A percentile compares a stretch with the other conserved stretches of the same genome.
Conservation (phyloP, 768 basidiomycete species). For the Holtermannia corniformis region DNA sequence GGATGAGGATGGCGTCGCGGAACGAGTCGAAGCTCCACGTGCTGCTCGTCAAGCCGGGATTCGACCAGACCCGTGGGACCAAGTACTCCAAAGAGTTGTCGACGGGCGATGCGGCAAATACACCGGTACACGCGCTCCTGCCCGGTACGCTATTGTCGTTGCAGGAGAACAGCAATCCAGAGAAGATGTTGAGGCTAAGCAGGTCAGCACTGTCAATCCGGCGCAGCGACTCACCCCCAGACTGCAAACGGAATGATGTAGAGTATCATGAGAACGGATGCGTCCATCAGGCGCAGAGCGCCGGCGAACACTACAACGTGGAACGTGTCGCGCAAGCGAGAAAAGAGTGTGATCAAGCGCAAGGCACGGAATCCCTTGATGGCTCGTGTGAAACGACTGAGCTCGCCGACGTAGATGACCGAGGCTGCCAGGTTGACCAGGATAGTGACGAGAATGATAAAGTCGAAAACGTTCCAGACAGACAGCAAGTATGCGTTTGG, state of each 20-base stretch:
- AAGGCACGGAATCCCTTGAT: conserved; percentile 82
- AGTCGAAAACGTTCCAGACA: conserved; percentile 86
- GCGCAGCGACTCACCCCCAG: conserved; percentile 31
- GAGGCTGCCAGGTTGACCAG: conserved; percentile 64
- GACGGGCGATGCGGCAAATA: conserved; percentile 56
- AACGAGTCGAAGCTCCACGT: conserved; percentile 86
- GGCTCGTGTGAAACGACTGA: conserved; percentile 71
- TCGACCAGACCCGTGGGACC: conserved; percentile 79
- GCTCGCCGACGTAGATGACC: conserved; percentile 63
- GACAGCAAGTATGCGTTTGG: conserved; percentile 67
- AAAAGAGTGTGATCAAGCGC: conserved; percentile 78
- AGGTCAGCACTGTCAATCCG: conserved; percentile 1
- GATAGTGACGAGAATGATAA: conserved; percentile 69
- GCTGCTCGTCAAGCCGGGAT: conserved; percentile 64
- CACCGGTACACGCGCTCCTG: conserved; percentile 59
- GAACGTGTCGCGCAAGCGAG: conserved; percentile 77
- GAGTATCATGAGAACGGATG: conserved; percentile 75
- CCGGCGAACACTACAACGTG: conserved; percentile 76
- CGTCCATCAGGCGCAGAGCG: conserved; percentile 72
- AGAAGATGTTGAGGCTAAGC: conserved; percentile 70
- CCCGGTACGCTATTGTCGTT: conserved; percentile 58
- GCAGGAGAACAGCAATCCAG: conserved; percentile 71
- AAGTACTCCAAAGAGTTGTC: conserved; percentile 52
- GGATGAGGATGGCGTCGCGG: conserved; percentile 68
- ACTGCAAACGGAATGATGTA: conserved; percentile 44